These are phyloP conservation scores for Lactarius deliciosus DNA, from an alignment of 768 basidiomycete genomes.

Conservation along the genomic window DNA sequence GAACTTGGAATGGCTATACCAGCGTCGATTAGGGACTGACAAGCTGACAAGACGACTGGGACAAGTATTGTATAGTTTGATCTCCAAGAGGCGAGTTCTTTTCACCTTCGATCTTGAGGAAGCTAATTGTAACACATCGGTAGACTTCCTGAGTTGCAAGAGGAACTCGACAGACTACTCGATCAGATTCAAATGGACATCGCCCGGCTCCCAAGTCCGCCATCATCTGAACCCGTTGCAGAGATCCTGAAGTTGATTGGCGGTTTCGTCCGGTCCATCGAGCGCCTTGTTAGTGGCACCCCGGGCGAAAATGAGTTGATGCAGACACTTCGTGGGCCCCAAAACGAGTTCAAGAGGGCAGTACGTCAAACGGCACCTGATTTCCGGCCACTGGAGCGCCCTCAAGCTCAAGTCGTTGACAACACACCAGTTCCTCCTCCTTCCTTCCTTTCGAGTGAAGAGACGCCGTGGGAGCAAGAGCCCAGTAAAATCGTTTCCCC, in stretches of 20 bases:
- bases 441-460: constrained; percentile 45
- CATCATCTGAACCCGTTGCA: constrained; percentile 51
- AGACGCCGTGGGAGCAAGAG: constrained; percentile 34
- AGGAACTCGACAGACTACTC: constrained; percentile 50
- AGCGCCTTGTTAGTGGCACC: constrained; percentile 49
- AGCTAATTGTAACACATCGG: neutral
- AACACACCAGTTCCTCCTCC: constrained; percentile 12
- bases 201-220: constrained; percentile 44
- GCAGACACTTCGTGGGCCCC: constrained; percentile 50
- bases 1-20: constrained; percentile 14
- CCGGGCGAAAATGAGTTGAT: constrained; percentile 51
- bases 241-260: constrained; percentile 51
- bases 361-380: constrained; percentile 53
- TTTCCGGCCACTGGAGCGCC: constrained; percentile 50
- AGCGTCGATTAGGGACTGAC: constrained; percentile 26
- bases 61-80: constrained; percentile 21
- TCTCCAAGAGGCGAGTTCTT: constrained; percentile 21
- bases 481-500: constrained; percentile 6
- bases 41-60: constrained; percentile 21
- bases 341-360: constrained; percentile 44
- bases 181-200: constrained; percentile 37
- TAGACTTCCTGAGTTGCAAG: constrained; percentile 61
- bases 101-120: neutral
- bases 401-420: constrained; percentile 2
- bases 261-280: constrained; percentile 47